A percentile compares a stretch with the other conserved stretches of the same genome.
Evolutionary conservation across 1,284 basidiomycete genomes (phyloP).

Genomic region (Schizophyllum commune): DNA sequence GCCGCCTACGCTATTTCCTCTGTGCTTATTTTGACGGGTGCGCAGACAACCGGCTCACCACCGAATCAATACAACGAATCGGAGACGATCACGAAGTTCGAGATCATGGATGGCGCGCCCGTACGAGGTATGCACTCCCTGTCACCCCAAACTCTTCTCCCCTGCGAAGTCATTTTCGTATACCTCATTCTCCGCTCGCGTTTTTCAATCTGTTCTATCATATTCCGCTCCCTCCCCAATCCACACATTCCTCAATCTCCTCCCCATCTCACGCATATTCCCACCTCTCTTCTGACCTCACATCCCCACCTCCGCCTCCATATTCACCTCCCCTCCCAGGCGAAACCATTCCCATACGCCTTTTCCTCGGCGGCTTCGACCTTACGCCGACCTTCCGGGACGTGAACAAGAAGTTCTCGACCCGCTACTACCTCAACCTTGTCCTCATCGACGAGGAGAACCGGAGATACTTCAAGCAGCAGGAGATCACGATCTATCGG

Average conservation of each 20-base stretch:
- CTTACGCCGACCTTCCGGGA: slow-evolving; percentile 98
- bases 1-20: no score
- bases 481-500: slow-evolving; percentile 31
- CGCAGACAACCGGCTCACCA: slow-evolving; percentile 86
- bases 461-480: slow-evolving; percentile 89
- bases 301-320: neutral
- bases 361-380: slow-evolving; percentile 98
- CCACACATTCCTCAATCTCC: no score
- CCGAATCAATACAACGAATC: slow-evolving; percentile 99
- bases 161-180: no score
- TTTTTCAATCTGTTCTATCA: neutral
- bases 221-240: slow-evolving; percentile 2
- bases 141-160: no score
- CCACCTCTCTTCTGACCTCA: no score
- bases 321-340: slow-evolving; percentile 42
- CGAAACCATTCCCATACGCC: slow-evolving; percentile 95
- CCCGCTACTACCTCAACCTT: slow-evolving; percentile 93
- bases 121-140: slow-evolving; percentile 55
- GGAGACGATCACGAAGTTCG: slow-evolving; percentile 99
- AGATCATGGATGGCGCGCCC: slow-evolving; percentile 98
- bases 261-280: no score
- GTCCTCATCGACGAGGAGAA: slow-evolving; percentile 99
- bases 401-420: slow-evolving; percentile 99
- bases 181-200: slow-evolving; percentile 12
- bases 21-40: no score